Base-by-base conservation (phyloP, 495 filamentous ascomycete genomes). In the Tuber brumale region DNA sequence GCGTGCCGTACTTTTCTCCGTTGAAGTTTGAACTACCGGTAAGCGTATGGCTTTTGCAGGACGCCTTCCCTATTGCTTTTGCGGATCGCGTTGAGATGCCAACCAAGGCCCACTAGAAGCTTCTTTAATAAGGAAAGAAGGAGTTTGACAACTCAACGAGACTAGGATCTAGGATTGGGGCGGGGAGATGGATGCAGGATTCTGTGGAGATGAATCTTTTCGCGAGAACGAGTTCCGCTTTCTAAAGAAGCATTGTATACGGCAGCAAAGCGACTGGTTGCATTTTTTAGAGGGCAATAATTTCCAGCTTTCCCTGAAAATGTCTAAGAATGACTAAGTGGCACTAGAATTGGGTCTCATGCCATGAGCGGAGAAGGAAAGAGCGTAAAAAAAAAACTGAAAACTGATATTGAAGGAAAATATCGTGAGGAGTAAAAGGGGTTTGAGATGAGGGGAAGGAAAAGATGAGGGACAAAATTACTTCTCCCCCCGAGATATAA, bases 31-130 rank as follows among this genome's bases (percentile, higher is more conserved):
- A 66, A 37, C 73, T 70, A 42, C 41, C 41, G 41, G 41, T 42
- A 70, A 76, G 76, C 61, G 72, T 73, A 79, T 73, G 66, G 73
- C 76, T 73, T 73, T 74, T 69, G 74, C 73, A 79, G 74, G 74
- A 41, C 27, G 75, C 78, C 76, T 79, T 79, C 79, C 78, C 78
- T 76, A 75, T 79, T 79, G 73, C 35, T 79, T 75, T 39, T 73
- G 57, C 70, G 57, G 70, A 79, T 76, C 78, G 78, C 78, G 45
- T 80, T 79, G 78, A 80, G 78, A 80, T 80, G 78, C 78, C 70
- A 69, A 80, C 77, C 31, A 70, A 76, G 78, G 57, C 57, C 42
- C 76, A 72, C 57, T 76, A 69, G 72, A 39, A 69, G 72, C 72
- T 42, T 39, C 19, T 39, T 70, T 73, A 35, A 51, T 74, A 46